Evolutionary conservation across 306 rosid genomes (phyloP), one percentile per base, ranked within the genome.

Genomic region (Glycine latifolia): DNA sequence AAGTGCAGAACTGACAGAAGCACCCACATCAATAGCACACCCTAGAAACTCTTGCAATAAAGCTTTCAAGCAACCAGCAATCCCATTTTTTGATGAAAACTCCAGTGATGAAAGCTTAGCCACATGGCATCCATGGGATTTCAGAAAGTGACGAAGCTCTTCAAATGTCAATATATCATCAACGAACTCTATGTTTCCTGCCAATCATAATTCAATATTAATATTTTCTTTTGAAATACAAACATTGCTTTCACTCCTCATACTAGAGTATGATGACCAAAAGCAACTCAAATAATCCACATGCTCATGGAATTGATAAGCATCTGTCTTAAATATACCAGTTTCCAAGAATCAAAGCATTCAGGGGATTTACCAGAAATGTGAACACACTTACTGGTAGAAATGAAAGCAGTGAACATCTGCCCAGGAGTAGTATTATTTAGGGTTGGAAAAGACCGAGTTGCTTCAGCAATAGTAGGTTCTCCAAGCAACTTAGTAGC

Each of bases 151-250:
- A 13, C 95, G 89, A 84, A 95, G 97, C 84, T 95, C 94, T 82
- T 90, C 87, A 81, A 95, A 93, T 67, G 99, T 93, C 69, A 86
- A 71, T 78, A 93, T 80, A 75, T 93, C 97, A 74, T 95, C 99
- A 76, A 93, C 99, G 75, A 87, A 91, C 87, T 95, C 99, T 88
- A 95, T 84, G 84, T 93, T 93, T 84, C 89, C 99, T 95, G 96
- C 78, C 77, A 85, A 78, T 20, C 80, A 86, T 1, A 60, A 77
- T 60, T 76, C 66, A 85, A 82, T 37, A 31, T 73, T 79, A 70
- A 16, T 33, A 73, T 20, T 52, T 41, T 35, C 17, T 43, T 77
- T 53, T 15, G 37, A 78, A 58, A 61, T 26, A 56, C 12, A 58
- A 67, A 66, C 60, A 58, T 47, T 31, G 71, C 47, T 68, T 44